Base-by-base conservation (phyloP, 768 basidiomycete species). In the Erythrobasidium yunnanense region DNA sequence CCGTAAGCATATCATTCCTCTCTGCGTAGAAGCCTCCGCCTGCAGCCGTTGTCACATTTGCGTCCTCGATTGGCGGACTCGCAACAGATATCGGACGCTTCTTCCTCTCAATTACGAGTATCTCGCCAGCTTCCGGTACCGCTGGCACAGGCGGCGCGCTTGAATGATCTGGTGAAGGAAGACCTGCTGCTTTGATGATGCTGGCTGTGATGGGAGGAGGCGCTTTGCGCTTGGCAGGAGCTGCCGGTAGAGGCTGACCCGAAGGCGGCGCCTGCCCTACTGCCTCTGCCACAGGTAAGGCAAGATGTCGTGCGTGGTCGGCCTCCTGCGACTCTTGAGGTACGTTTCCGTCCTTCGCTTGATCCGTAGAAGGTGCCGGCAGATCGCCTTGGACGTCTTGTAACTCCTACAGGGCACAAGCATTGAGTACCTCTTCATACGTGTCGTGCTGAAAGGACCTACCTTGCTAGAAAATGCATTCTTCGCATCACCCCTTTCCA, bases 151-250 rank as follows among this genome's bases (percentile, higher is more conserved):
- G n/a, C n/a, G n/a, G n/a, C 25, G 11, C 22, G 38, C 35, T 33
- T 46, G 56, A 34, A 58, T 20, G 56, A 33, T n/a, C n/a, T n/a
- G 60, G 33, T 20, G 45, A 18, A 25, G 60, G 60, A 15, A 63
- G 47, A 32, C 60, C 60, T 8, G 60, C 60, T 27, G 47, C 60
- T 51, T 63, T 63, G 25, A 63, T 63, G 60, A 63, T 63, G 29
- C 60, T 63, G 20, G 47, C 27, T 4, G 60, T 63, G 17, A 63
- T 63, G 2, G 60, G 60, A n/a, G 60, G 60, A 49, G 60, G 60
- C 60, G 60, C 47, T 51, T 63, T 63, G 13, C 60, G 22, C 27
- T 32, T 27, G 45, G 32, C 49, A 8, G 7, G 13, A 13, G 11
- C 49, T 23, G 13, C 49, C 8, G 49, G 11, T 11, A 11, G 38